These are phyloP conservation scores for Solanum chiquidenum DNA, from an alignment of 257 asterid genomes.

Conservation along the genomic window DNA sequence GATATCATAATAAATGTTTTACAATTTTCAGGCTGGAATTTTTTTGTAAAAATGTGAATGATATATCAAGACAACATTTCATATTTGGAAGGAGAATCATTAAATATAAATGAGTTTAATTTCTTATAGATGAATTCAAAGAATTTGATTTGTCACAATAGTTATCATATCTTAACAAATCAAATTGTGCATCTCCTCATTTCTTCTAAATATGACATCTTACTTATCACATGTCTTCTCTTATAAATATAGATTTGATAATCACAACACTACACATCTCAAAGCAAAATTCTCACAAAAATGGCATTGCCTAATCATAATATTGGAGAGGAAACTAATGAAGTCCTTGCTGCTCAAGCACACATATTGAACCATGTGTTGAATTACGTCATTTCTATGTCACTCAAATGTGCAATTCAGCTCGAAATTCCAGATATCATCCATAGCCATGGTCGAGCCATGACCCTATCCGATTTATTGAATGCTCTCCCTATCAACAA, in stretches of 20 bases:
- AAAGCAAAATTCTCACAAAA: not conserved
- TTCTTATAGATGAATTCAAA: not conserved
- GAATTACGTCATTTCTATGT: not conserved
- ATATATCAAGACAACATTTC: not conserved
- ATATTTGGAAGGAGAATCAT: not conserved
- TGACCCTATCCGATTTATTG: too few species aligned
- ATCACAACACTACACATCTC: not conserved
- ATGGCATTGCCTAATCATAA: not conserved
- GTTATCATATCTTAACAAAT: not conserved
- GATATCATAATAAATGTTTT: not conserved
- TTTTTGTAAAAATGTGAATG: not conserved
- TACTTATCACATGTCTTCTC: not conserved
- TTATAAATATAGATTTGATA: not conserved
- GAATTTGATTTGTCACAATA: not conserved
- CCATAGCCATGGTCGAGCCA: not conserved
- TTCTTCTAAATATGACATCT: not conserved
- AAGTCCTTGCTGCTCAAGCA: constrained; percentile 13
- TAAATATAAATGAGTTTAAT: not conserved
- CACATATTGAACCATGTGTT: constrained; percentile 11
- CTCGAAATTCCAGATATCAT: not conserved
- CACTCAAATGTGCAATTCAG: not conserved
- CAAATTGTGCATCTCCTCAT: not conserved
- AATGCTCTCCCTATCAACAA: too few species aligned
- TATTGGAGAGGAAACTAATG: not conserved
- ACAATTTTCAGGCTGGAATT: not conserved